Percentiles rank a stretch among this genome's conserved stretches.
Conservation (phyloP, 305 asterid genomes). For the Solanum hybrid region DNA sequence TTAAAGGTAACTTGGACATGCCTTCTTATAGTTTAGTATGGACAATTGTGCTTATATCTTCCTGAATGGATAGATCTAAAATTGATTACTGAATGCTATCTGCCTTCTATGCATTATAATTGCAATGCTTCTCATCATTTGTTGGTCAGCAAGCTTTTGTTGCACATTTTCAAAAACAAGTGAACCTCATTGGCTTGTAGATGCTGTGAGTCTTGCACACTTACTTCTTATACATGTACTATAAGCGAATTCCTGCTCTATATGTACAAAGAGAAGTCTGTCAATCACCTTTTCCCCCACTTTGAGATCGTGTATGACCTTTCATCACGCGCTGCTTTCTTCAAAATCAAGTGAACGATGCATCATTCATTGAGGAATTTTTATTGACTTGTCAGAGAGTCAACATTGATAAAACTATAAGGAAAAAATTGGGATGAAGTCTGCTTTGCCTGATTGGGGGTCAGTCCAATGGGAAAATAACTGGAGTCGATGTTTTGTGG, state of each 20-base stretch:
- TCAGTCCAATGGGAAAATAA: neutral
- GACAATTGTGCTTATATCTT: neutral
- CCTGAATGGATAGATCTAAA: neutral
- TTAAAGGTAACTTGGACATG: conserved; percentile 37
- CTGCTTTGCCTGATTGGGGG: neutral
- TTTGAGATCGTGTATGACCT: neutral
- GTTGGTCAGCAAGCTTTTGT: neutral
- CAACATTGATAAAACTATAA: neutral
- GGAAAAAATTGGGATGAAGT: neutral
- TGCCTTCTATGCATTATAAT: neutral
- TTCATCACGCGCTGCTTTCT: neutral
- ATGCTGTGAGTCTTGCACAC: neutral
- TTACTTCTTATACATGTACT: too few species aligned
- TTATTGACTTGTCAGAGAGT: neutral
- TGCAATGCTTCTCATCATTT: neutral
- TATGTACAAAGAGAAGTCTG: neutral
- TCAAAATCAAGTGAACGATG: neutral
- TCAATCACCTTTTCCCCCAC: neutral
- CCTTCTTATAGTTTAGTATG: neutral
- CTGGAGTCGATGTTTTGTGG: neutral
- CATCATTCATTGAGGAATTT: neutral
- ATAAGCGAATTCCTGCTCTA: neutral
- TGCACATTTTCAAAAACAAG: neutral
- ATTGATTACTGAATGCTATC: neutral
- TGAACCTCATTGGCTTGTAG: neutral